Evolutionary conservation across 768 basidiomycete species (phyloP), one percentile per base, ranked within the genome.

Genomic region (Collybia sordida): DNA sequence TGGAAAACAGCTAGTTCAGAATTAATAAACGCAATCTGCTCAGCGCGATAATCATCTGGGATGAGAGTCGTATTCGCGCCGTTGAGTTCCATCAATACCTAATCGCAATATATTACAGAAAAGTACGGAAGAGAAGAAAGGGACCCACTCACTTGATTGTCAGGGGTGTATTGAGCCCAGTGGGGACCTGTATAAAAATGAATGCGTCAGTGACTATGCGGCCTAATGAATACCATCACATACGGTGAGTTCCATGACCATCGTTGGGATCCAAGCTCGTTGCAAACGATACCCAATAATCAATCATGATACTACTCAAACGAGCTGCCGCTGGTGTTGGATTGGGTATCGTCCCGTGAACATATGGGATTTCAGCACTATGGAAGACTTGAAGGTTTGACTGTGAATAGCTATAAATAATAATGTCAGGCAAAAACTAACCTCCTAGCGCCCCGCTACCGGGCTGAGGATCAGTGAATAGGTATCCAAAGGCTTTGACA

Each of bases 201-300:
- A 31, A 17, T 44, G 22, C 18, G 2, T n/a, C n/a, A n/a, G n/a
- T n/a, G n/a, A 34, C 25, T 3, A 41, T 15, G 18, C 28, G 18
- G 11, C 6, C 17, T 17, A 35, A 27, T 27, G 21, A 2, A 19
- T 12, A 6, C 28, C 42, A 25, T 9, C 4, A 60, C 56, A 7
- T 62, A 74, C 72, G 70, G 7, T 47, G 41, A 23, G 58, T 42
- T 12, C 74, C 75, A 15, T 57, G 63, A 4, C 72, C 70, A 43
- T 77, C 74, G 45, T 76, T 76, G n/a, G 75, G 74, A 23, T 70
- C 65, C 21, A 77, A 58, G 21, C 69, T 72, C 1, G 68, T 72
- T 1, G 72, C 72, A 46, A 78, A 78, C 0, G 75, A 77, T 17
- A 78, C 57, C 75, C 75, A 77, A 39, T 75, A 75, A 24, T 77